Evolutionary conservation across 306 rosid genomes (phyloP).

Genomic region (Pterocarpus macrocarpus): DNA sequence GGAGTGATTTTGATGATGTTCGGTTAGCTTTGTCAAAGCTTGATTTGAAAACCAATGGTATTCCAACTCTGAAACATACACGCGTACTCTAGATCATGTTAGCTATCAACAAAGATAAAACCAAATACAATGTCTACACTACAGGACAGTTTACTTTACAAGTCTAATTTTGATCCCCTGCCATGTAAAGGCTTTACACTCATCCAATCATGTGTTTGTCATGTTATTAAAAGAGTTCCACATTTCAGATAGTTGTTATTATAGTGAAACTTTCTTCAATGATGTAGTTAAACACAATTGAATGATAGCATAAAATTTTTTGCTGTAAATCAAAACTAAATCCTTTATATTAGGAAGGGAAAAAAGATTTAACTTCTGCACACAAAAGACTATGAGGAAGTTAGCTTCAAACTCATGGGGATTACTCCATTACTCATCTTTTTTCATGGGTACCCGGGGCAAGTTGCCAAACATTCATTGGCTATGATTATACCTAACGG

Average conservation of each 20-base stretch:
- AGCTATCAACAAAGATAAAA: conserved; percentile 33
- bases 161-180: conserved; percentile 12
- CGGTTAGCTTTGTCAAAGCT: conserved; percentile 98
- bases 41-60: conserved; percentile 93
- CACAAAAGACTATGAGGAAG: background rate
- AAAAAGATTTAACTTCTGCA: background rate
- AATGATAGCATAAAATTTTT: background rate
- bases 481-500: background rate
- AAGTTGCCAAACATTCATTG: too few relatives aligned
- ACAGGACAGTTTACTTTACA: background rate
- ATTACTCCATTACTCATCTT: background rate
- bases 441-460: background rate
- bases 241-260: conserved; percentile 30
- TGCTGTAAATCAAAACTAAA: conserved; percentile 1
- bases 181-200: background rate
- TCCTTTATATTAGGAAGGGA: background rate
- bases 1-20: conserved; percentile 94
- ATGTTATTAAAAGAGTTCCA: background rate
- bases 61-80: conserved; percentile 74
- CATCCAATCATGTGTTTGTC: conserved; percentile 1
- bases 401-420: background rate
- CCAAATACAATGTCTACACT: background rate
- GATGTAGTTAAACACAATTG: background rate
- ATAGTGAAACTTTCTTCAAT: background rate
- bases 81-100: conserved; percentile 25